Percentiles rank a stretch among this genome's conserved stretches.
phyloP scores from a whole-genome alignment of 495 filamentous ascomycete species.

The Hyaloscypha bicolor region DNA sequence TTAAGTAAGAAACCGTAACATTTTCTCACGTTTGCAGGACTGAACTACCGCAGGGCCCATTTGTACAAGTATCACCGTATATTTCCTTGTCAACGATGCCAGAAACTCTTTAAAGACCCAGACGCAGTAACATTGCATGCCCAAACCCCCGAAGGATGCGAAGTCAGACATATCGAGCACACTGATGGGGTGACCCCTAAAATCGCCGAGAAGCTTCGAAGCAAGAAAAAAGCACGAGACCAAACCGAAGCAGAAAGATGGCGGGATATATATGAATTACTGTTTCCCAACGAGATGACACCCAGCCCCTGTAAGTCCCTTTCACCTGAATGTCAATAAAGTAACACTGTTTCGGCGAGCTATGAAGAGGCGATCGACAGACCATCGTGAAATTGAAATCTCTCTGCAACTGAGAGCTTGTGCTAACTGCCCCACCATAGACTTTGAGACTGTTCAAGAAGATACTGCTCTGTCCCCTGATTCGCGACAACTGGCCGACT shows the following conservation, averaged over 20 bases:
- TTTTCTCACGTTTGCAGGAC: not conserved
- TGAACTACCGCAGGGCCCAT: conserved; percentile 18
- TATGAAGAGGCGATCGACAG: too few relatives aligned
- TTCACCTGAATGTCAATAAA: too few relatives aligned
- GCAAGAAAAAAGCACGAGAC: conserved; percentile 24
- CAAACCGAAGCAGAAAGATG: conserved; percentile 31
- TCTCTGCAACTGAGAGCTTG: not conserved
- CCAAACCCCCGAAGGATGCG: conserved; percentile 17
- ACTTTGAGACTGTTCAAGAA: conserved; percentile 21
- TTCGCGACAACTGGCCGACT: not conserved
- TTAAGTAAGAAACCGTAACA: conserved; percentile 14
- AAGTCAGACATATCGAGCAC: conserved; percentile 6
- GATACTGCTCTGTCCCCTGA: not conserved
- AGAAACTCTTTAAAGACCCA: conserved; percentile 14
- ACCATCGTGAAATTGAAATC: not conserved
- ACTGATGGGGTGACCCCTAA: conserved; percentile 26
- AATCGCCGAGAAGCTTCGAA: conserved; percentile 16
- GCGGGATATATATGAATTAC: conserved; percentile 22
- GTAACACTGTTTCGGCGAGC: too few relatives aligned
- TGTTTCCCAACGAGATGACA: conserved; percentile 27
- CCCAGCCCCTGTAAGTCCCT: conserved; percentile 23
- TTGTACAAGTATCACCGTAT: conserved; percentile 24
- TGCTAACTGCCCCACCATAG: not conserved
- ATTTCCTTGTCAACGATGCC: conserved; percentile 23
- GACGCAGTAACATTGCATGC: conserved; percentile 23